Conservation (phyloP, 106 monocot genomes). For the Dendrobium nobile region DNA sequence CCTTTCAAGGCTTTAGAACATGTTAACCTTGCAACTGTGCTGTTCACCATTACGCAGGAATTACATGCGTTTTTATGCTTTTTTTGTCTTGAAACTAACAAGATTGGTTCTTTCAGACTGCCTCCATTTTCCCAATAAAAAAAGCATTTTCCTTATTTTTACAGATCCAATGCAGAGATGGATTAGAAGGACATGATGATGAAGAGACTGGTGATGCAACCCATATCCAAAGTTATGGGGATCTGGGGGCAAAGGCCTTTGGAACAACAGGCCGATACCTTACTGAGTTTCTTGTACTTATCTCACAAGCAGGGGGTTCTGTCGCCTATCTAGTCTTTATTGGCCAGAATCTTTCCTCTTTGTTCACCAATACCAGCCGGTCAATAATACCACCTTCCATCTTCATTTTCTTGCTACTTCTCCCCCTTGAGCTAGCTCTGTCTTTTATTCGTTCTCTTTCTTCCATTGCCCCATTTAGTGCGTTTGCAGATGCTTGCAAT, state of each 20-base stretch:
- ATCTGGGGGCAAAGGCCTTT: constrained; percentile 72
- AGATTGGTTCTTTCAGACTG: neutral
- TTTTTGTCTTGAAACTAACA: neutral
- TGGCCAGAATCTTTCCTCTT: constrained; percentile 79
- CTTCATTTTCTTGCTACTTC: constrained; percentile 69
- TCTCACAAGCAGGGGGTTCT: constrained; percentile 81
- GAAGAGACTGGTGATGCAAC: constrained; percentile 16
- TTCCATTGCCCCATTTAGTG: constrained; percentile 77
- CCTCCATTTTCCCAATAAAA: neutral
- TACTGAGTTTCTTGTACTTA: constrained; percentile 72
- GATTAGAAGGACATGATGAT: constrained; percentile 35
- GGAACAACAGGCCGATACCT: constrained; percentile 55
- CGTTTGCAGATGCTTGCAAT: constrained; percentile 91
- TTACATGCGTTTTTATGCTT: neutral
- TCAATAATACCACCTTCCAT: constrained; percentile 28
- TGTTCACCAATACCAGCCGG: constrained; percentile 13
- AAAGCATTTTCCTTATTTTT: neutral
- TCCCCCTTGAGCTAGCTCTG: constrained; percentile 65
- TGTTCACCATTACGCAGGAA: neutral
- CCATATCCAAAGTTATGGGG: constrained; percentile 59
- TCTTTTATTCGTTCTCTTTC: constrained; percentile 80
- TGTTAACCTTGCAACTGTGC: neutral
- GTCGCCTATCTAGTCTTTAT: constrained; percentile 89
- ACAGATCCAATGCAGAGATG: constrained; percentile 79
- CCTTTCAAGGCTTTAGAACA: neutral